Evolutionary conservation across 2,329 filamentous ascomycete genomes (phyloP), one percentile per base, ranked within the genome.

Genomic region (Stachybotrys chlorohalonatus): DNA sequence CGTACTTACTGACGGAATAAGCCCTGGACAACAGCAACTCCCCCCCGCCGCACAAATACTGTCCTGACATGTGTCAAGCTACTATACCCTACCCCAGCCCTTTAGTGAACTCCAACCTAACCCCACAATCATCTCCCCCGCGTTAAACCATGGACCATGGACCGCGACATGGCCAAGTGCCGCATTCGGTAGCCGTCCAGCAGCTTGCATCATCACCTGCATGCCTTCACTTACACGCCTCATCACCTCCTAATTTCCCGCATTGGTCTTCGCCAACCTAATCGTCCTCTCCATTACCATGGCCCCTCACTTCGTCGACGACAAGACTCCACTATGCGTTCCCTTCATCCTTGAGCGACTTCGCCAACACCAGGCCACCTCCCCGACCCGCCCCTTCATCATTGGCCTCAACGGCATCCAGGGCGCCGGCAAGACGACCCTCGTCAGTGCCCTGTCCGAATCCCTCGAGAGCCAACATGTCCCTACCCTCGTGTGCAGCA

Each of bases 371-470:
- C 73, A 73, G 57, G 55, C 66, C 53, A 53, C 59, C 47, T 54
- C 58, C 32, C 60, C 72, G 70, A 54, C 60, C 63, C 80, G 79
- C 17, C 90, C 91, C 31, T 66, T 96, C 70, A 83, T 96, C 68
- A 79, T 96, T 58, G 93, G 91, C 50, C 80, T 97, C 63, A 95
- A 95, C 63, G 93, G 92, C 57, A 84, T 96, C 31, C 93, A 96
- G 73, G 93, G 93, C 57, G 87, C 89, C 45, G 93, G 93, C 61
- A 96, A 97, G 75, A 95, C 92, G 4, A 95, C 92, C 11, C 80
- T 96, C 63, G 91, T 92, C 45, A 78, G 78, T 45, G 77, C 81
- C 5, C 80, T 95, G 48, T 79, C 83, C 60, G 67, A 76, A 17
- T 82, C 80, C 13, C 80, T 93, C 45, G 75, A 80, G 50, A 68